Evolutionary conservation across 192 early-diverging fungal genomes (phyloP).

Genomic region (Paraglomus brasilianum): DNA sequence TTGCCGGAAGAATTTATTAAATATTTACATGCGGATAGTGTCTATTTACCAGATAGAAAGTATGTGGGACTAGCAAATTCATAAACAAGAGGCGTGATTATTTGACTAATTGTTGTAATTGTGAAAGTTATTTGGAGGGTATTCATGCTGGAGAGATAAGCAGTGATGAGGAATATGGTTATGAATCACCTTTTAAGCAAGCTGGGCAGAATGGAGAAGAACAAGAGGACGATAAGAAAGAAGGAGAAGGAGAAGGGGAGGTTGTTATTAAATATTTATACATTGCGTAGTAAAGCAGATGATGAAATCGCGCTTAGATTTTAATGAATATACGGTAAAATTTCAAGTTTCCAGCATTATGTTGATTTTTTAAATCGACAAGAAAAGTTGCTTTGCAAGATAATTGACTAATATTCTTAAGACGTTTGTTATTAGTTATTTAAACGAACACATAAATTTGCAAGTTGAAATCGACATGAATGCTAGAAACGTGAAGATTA

Average conservation of each 20-base stretch:
- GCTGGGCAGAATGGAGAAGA: slow-evolving; percentile 30
- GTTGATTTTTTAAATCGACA: too few species aligned
- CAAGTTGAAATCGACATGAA: too few species aligned
- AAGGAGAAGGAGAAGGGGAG: slow-evolving; percentile 46
- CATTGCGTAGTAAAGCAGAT: too few species aligned
- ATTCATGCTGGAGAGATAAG: slow-evolving; percentile 16
- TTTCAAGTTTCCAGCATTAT: not conserved
- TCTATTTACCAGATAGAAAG: slow-evolving; percentile 76
- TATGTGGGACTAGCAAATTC: slow-evolving; percentile 29
- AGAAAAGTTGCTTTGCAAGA: not conserved
- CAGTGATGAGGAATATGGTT: slow-evolving; percentile 33
- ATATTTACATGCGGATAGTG: slow-evolving; percentile 83
- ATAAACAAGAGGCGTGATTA: not conserved
- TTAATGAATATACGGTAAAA: not conserved
- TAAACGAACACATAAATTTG: too few species aligned
- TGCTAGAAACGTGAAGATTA: too few species aligned
- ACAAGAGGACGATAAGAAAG: slow-evolving; percentile 36
- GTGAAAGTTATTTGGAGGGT: slow-evolving; percentile 33
- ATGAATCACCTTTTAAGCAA: slow-evolving; percentile 23
- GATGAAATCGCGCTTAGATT: slow-evolving; percentile 16
- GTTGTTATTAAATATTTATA: not conserved
- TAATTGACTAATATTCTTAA: not conserved
- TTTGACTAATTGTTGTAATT: not conserved
- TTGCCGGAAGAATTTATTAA: slow-evolving; percentile 76
- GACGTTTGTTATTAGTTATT: not conserved